phyloP scores from a whole-genome alignment of 495 filamentous ascomycete species.

The Gamarada debralockiae region DNA sequence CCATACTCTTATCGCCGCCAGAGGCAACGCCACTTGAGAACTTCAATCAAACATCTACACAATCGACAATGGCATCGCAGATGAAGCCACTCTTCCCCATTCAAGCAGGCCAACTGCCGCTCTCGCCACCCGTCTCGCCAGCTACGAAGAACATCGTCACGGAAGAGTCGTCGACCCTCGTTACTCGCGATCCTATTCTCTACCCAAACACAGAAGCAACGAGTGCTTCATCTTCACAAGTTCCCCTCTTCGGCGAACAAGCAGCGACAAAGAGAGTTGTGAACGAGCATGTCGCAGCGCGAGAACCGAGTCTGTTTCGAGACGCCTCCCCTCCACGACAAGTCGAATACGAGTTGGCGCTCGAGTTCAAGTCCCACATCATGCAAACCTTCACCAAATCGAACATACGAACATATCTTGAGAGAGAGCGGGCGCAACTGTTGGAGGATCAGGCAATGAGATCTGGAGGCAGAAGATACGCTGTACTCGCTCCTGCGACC shows the following conservation, averaged over 20 bases:
- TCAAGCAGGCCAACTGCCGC: slow-evolving; percentile 47
- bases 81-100: slow-evolving; percentile 38
- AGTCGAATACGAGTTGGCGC: slow-evolving; percentile 65
- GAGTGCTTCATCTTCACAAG: slow-evolving; percentile 42
- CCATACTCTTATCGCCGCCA: slow-evolving; percentile 74
- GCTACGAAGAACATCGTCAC: slow-evolving; percentile 40
- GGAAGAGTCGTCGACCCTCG: slow-evolving; percentile 35
- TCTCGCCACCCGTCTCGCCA: slow-evolving; percentile 65
- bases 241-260: slow-evolving; percentile 51
- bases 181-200: slow-evolving; percentile 55
- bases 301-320: slow-evolving; percentile 48
- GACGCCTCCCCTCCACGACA: slow-evolving; percentile 58
- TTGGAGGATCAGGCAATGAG: slow-evolving; percentile 46
- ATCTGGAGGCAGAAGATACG: slow-evolving; percentile 39
- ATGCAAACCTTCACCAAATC: slow-evolving; percentile 49
- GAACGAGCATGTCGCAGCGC: slow-evolving; percentile 62
- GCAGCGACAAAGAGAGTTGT: slow-evolving; percentile 43
- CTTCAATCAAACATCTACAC: slow-evolving; percentile 40
- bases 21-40: slow-evolving; percentile 59
- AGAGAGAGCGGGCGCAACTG: slow-evolving; percentile 58
- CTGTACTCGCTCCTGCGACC: slow-evolving; percentile 40
- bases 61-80: slow-evolving; percentile 36
- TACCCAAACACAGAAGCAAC: slow-evolving; percentile 48
- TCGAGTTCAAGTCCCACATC: slow-evolving; percentile 64
- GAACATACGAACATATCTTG: slow-evolving; percentile 57